Base-by-base conservation (phyloP, 176 grass and related monocot species). In the Triticum dicoccoides region DNA sequence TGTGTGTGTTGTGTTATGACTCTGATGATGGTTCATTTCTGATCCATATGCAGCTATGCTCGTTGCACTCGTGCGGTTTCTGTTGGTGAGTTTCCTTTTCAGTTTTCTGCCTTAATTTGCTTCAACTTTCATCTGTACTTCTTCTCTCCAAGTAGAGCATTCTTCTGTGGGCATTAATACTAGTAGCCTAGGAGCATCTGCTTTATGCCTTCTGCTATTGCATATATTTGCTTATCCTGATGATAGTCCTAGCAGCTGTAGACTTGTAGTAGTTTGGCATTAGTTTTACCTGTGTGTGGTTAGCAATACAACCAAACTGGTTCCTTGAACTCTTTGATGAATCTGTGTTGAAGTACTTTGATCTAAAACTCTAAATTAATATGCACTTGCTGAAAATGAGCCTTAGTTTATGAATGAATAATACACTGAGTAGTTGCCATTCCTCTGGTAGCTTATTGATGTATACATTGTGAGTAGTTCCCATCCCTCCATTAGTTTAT, bases 51-150 rank as follows among this genome's bases (percentile, higher is more conserved):
- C 72, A 98, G 95, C 0, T 93, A 98, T 86, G 95, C 95, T 27
- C 87, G 93, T 11, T 98, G 93, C 84, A 95, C 91, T 3, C 89
- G 88, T 32, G 89, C 96, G 9, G 96, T 98, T 21, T 95, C 93
- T 23, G 83, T 95, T 20, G 96, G 96, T 98, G 85, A 52, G 89
- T 82, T 69, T 61, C 13, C 4, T 38, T 74, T 58, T 34, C 6
- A 82, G 5, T 65, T 76, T 63, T 3, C 35, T 84, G 20, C 42
- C 39, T 70, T 69, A 32, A 4, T 82, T 72, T 87, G 17, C 63
- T 81, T 41, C 34, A 85, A 68, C 9, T 47, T 45, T 74, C 0
- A 5, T 25, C 41, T 49, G 12, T 74, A 27, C 41, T 24, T 44
- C 30, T 12, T 45, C 11, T 45, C 44, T 15, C 2, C 13, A 32